Evolutionary conservation across 176 grass and related monocot genomes (phyloP).

Genomic region (Hordeum vulgare): MorexV3_pseudomolecules_assembly NC_058519.1:99339677-99340176

Average conservation of each 20-base stretch:
- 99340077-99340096: too few species aligned
- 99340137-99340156: too few species aligned
- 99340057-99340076: too few species aligned
- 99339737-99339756: neutral
- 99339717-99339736: constrained; percentile 61
- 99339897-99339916: too few species aligned
- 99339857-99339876: constrained; percentile 61
- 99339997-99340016: neutral
- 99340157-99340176: too few species aligned
- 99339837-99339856: constrained; percentile 69
- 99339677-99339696: constrained; percentile 77
- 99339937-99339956: too few species aligned
- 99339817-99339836: constrained; percentile 15
- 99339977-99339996: neutral
- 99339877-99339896: too few species aligned
- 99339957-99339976: neutral
- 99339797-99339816: too few species aligned
- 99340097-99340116: accelerated
- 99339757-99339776: constrained; percentile 6
- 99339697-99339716: constrained; percentile 57
- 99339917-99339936: too few species aligned
- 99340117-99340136: too few species aligned
- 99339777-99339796: too few species aligned
- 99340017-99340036: neutral
- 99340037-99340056: too few species aligned